Evolutionary conservation across 306 rosid species (phyloP).

Genomic region (Luffa aegyptiaca): DNA sequence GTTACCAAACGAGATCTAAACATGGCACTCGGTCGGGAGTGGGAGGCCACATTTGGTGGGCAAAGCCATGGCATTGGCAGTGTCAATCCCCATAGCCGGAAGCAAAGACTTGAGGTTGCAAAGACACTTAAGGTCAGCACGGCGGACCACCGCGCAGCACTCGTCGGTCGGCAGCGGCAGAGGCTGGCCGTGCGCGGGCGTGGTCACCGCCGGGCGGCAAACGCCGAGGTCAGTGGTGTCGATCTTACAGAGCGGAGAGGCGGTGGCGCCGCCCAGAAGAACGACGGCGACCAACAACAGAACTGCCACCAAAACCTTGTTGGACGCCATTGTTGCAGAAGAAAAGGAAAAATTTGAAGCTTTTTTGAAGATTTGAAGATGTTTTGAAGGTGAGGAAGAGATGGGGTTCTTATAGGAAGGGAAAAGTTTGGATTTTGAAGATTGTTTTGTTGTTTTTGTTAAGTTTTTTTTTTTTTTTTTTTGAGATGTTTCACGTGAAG

Average conservation of each 20-base stretch:
- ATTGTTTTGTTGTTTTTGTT: background rate
- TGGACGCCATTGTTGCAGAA: background rate
- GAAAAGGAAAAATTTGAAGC: background rate
- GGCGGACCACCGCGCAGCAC: constrained; percentile 42
- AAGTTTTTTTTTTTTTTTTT: background rate
- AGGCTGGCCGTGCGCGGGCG: constrained; percentile 13
- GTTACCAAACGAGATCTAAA: background rate
- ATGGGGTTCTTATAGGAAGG: background rate
- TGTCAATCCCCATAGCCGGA: constrained; percentile 35
- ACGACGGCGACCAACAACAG: constrained; percentile 17
- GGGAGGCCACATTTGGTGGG: constrained; percentile 43
- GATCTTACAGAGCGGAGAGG: constrained; percentile 26
- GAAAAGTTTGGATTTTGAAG: background rate
- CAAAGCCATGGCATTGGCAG: constrained; percentile 47
- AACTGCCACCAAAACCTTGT: background rate
- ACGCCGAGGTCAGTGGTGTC: constrained; percentile 18
- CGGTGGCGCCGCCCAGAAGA: constrained; percentile 20
- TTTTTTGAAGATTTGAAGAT: background rate
- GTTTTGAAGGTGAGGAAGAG: background rate
- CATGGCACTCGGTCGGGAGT: background rate
- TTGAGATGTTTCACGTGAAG: background rate
- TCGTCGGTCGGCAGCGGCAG: constrained; percentile 27
- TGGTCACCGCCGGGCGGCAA: constrained; percentile 38
- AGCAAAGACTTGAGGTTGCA: constrained; percentile 37
- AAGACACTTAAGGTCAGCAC: constrained; percentile 40